Conservation (phyloP, 768 basidiomycete genomes). For the Pisolithus albus region DNA sequence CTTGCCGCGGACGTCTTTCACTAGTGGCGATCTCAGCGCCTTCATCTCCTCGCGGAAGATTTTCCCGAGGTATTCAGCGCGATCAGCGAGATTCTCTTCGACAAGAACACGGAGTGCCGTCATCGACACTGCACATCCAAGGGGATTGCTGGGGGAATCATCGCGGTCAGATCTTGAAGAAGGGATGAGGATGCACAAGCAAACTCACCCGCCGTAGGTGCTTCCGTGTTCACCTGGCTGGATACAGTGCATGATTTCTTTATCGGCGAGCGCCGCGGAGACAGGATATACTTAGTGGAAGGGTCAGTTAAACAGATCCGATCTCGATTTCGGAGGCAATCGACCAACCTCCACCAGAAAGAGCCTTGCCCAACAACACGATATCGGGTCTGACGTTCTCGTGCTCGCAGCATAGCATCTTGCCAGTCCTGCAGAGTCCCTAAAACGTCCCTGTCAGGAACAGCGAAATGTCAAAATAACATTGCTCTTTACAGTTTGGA, state of each 20-base stretch:
- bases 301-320: constrained; percentile 4
- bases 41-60: constrained; percentile 64
- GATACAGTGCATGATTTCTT: constrained; percentile 92
- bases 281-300: constrained; percentile 77
- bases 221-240: constrained; percentile 93
- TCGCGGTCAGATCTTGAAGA: background rate
- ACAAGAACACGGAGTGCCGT: constrained; percentile 87
- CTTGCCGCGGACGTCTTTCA: constrained; percentile 74
- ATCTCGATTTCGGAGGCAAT: constrained; percentile 1
- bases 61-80: constrained; percentile 73
- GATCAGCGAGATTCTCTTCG: constrained; percentile 78
- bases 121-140: constrained; percentile 94
- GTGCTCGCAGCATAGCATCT: constrained; percentile 86
- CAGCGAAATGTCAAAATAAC: background rate
- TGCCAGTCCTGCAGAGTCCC: constrained; percentile 90
- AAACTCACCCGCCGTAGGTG: constrained; percentile 83
- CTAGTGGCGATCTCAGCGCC: constrained; percentile 58
- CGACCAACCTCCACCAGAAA: constrained; percentile 83
- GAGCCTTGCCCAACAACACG: constrained; percentile 89
- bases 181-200: constrained; percentile 6
- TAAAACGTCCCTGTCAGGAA: constrained; percentile 22
- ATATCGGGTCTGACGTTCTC: constrained; percentile 88
- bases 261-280: constrained; percentile 86
- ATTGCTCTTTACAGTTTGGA: constrained; percentile 68
- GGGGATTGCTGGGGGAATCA: constrained; percentile 59